These are phyloP conservation scores for Boletus tylopilopsis DNA, from an alignment of 768 basidiomycete genomes.

Conservation along the genomic window DNA sequence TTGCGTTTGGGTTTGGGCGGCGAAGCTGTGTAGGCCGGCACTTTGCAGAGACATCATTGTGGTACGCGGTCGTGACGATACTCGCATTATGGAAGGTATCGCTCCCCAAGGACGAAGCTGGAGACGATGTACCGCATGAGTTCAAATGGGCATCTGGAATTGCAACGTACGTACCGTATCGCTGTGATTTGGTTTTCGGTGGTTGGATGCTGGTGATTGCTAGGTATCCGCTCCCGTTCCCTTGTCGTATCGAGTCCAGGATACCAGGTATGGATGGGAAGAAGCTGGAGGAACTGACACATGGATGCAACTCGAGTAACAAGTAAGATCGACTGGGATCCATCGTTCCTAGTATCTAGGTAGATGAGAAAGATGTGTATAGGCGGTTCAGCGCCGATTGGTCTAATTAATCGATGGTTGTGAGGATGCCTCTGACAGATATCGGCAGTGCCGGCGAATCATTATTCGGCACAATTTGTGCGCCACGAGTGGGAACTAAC, in stretches of 20 bases:
- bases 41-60: slow-evolving; percentile 15
- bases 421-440: slow-evolving; percentile 16
- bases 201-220: background rate
- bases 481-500: slow-evolving; percentile 25
- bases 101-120: slow-evolving; percentile 10
- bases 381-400: background rate
- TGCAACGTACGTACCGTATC: slow-evolving; percentile 12
- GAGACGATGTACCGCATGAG: slow-evolving; percentile 5
- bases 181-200: background rate
- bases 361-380: background rate
- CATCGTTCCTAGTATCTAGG: background rate
- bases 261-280: slow-evolving; percentile 5
- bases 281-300: slow-evolving; percentile 10
- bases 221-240: slow-evolving; percentile 15
- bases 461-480: slow-evolving; percentile 7
- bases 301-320: too few species aligned
- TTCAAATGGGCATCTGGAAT: slow-evolving; percentile 12
- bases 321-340: background rate
- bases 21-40: slow-evolving; percentile 19
- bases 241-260: slow-evolving; percentile 14
- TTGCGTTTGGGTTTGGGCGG: slow-evolving; percentile 22
- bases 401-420: slow-evolving; percentile 20
- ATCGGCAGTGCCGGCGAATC: background rate
- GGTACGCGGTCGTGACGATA: slow-evolving; percentile 15
- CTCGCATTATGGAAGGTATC: slow-evolving; percentile 15